phyloP scores from a whole-genome alignment of 148 eudicot genomes.

The Rhododendron williamsianum region DNA sequence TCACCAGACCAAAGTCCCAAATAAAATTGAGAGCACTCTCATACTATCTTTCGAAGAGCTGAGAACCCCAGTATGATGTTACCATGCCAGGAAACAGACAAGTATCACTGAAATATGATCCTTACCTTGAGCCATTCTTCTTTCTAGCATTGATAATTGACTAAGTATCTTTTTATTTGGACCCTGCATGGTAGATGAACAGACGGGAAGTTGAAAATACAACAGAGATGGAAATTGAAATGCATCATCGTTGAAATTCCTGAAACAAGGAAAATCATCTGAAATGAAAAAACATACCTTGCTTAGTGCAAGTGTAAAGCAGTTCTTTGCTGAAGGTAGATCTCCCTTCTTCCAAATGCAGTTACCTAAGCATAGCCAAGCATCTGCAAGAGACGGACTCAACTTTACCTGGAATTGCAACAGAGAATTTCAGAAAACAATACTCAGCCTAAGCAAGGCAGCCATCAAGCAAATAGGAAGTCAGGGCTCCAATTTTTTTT shows the following conservation, averaged over 20 bases:
- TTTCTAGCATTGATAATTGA: conserved; percentile 92
- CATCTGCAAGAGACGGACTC: conserved; percentile 87
- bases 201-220: neutral
- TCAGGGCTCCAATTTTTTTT: neutral
- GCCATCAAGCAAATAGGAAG: neutral
- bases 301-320: conserved; percentile 66
- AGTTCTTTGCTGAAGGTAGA: conserved; percentile 62
- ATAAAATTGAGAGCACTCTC: neutral
- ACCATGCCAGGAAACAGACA: neutral
- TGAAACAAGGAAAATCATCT: neutral
- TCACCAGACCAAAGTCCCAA: neutral
- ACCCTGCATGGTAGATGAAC: conserved; percentile 42
- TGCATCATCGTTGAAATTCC: neutral
- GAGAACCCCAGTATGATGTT: neutral
- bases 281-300: conserved; percentile 40
- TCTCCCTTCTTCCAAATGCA: conserved; percentile 96
- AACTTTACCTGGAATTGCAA: conserved; percentile 65
- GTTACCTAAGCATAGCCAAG: conserved; percentile 87
- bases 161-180: conserved; percentile 76
- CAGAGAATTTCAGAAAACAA: conserved; percentile 9
- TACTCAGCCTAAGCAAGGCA: conserved; percentile 1
- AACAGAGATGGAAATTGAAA: neutral
- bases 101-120: conserved; percentile 8
- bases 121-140: conserved; percentile 90
- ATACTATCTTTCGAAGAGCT: neutral